Conservation (phyloP, 1,284 basidiomycete genomes). For the Peniophora sp. region DNA sequence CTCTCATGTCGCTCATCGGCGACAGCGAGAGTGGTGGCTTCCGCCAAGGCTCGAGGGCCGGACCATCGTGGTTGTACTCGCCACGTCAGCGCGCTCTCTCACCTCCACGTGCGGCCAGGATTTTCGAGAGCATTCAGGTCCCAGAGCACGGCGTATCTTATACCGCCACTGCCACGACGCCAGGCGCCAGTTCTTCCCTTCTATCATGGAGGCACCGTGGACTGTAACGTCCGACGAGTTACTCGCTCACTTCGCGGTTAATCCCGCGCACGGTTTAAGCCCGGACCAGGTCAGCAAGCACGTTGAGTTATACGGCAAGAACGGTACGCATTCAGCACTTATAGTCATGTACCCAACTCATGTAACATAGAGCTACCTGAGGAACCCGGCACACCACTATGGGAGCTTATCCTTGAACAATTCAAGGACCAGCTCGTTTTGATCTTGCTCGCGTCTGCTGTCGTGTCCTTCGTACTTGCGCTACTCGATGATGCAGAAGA, state of each 20-base stretch:
- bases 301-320: constrained; percentile 76
- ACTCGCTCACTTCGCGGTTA: constrained; percentile 57
- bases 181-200: neutral
- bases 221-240: constrained; percentile 55
- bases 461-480: constrained; percentile 85
- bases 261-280: constrained; percentile 48
- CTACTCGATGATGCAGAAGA: constrained; percentile 72
- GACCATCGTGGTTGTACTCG: no score
- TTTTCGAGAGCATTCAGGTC: no score
- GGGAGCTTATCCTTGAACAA: constrained; percentile 92
- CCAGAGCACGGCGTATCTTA: no score
- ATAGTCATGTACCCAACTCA: neutral
- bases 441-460: constrained; percentile 86
- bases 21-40: no score
- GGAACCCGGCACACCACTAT: constrained; percentile 83
- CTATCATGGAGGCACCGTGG: constrained; percentile 66
- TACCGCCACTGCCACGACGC: neutral
- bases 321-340: constrained; percentile 46
- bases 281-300: constrained; percentile 60
- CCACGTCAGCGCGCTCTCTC: no score
- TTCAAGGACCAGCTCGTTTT: constrained; percentile 97
- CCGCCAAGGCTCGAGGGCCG: no score
- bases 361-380: constrained; percentile 70
- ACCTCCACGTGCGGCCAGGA: no score
- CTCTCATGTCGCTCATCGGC: no score